These are phyloP conservation scores for Mortierella antarctica DNA, from an alignment of 192 early-diverging fungal genomes.

Conservation along the genomic window DNA sequence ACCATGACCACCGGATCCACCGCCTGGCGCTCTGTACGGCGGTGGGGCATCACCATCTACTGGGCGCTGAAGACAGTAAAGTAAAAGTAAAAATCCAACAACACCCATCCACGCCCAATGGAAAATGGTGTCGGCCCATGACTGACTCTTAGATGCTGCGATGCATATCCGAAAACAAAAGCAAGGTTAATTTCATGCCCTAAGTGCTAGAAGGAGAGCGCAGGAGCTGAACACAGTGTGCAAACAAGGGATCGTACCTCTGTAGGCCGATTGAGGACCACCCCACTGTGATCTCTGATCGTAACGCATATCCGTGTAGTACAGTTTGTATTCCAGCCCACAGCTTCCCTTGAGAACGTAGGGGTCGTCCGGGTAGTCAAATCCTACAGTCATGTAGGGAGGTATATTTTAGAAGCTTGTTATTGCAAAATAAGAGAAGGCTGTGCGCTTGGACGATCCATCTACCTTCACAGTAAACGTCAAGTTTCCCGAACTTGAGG, in stretches of 20 bases:
- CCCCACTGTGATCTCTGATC: not conserved
- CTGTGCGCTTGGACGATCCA: not conserved
- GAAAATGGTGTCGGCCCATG: conserved; percentile 20
- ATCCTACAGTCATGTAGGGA: conserved; percentile 18
- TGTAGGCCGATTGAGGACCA: conserved; percentile 10
- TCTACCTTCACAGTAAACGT: conserved; percentile 56
- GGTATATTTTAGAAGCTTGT: too few species aligned
- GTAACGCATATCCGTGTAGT: conserved; percentile 23
- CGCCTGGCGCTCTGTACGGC: conserved; percentile 31
- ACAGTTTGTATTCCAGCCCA: conserved; percentile 56
- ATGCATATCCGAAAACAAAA: not conserved
- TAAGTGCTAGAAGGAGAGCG: not conserved
- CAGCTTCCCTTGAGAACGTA: conserved; percentile 55
- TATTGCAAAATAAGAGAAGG: not conserved
- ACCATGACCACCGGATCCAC: conserved; percentile 3
- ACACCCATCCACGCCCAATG: conserved; percentile 26
- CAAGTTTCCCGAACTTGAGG: conserved; percentile 51
- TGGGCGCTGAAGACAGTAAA: conserved; percentile 10
- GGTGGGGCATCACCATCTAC: conserved; percentile 27
- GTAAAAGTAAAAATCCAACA: too few species aligned
- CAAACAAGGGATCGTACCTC: conserved; percentile 13
- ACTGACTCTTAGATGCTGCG: conserved; percentile 14
- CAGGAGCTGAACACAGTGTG: not conserved
- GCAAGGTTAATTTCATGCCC: not conserved
- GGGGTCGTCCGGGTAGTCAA: conserved; percentile 55